A percentile compares a stretch with the other conserved stretches of the same genome.
phyloP scores from a whole-genome alignment of 176 grass and related monocot species.

The Carex littledalei region DNA sequence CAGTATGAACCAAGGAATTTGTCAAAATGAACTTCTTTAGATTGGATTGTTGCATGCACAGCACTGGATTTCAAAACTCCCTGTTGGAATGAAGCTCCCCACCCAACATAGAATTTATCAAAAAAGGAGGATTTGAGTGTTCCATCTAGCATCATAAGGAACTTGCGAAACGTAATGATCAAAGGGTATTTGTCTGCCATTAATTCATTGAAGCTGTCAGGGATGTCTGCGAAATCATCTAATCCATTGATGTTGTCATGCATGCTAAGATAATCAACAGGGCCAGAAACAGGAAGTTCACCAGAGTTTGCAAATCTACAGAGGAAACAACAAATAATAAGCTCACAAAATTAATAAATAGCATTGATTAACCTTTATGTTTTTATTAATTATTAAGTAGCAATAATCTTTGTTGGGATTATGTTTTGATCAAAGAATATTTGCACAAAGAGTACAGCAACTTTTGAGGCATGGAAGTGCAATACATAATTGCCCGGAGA shows the following conservation, averaged over 20 bases:
- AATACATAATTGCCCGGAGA: background rate
- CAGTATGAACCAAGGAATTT: slow-evolving; percentile 66
- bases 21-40: slow-evolving; percentile 71
- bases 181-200: slow-evolving; percentile 38
- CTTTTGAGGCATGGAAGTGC: background rate
- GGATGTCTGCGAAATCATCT: slow-evolving; percentile 54
- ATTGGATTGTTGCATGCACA: slow-evolving; percentile 41
- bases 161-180: slow-evolving; percentile 59
- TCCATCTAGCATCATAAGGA: slow-evolving; percentile 92
- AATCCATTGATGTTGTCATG: slow-evolving; percentile 39
- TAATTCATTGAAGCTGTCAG: slow-evolving; percentile 49
- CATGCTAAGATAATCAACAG: slow-evolving; percentile 35
- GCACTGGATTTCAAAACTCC: slow-evolving; percentile 44
- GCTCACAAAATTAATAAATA: background rate
- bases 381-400: no score
- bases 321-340: background rate
- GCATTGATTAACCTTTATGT: no score
- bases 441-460: background rate
- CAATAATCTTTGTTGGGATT: no score
- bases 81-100: slow-evolving; percentile 21
- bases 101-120: slow-evolving; percentile 37
- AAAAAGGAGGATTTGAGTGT: slow-evolving; percentile 58
- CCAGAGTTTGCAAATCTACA: slow-evolving; percentile 39
- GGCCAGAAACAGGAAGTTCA: slow-evolving; percentile 4
- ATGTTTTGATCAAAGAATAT: no score